Percentiles rank a stretch among this genome's conserved stretches.
Conservation (phyloP, 257 asterid genomes). For the Rauvolfia tetraphylla region DNA sequence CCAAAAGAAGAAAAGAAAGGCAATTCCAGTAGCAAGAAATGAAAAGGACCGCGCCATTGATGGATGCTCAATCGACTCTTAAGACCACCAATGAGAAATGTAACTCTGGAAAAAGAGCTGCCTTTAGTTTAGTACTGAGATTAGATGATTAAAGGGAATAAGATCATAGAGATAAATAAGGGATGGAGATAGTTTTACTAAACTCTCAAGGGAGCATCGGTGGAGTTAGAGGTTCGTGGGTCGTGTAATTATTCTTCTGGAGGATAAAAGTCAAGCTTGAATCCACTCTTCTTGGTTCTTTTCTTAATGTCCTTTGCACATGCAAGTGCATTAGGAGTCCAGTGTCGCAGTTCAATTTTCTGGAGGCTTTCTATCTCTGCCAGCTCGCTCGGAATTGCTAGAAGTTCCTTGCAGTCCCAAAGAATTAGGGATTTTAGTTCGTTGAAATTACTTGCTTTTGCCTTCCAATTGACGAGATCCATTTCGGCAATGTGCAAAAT, state of each 20-base stretch:
- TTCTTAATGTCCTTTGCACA: background rate
- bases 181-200: too few species aligned
- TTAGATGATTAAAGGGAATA: too few species aligned
- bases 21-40: too few species aligned
- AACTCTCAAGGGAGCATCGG: too few species aligned
- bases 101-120: too few species aligned
- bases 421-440: background rate
- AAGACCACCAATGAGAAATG: too few species aligned
- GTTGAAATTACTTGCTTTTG: background rate
- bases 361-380: background rate
- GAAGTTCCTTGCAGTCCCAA: conserved; percentile 1
- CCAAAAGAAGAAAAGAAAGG: too few species aligned
- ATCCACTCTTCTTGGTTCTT: background rate
- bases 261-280: background rate
- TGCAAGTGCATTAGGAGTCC: background rate
- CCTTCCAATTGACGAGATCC: conserved; percentile 11
- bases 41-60: too few species aligned
- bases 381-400: background rate
- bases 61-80: too few species aligned
- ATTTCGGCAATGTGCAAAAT: conserved; percentile 13
- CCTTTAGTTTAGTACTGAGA: too few species aligned
- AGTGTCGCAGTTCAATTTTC: background rate
- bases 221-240: too few species aligned
- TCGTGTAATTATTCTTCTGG: background rate
- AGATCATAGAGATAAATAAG: too few species aligned